phyloP scores from a whole-genome alignment of 768 basidiomycete species.

The Lactarius evosmus region DNA sequence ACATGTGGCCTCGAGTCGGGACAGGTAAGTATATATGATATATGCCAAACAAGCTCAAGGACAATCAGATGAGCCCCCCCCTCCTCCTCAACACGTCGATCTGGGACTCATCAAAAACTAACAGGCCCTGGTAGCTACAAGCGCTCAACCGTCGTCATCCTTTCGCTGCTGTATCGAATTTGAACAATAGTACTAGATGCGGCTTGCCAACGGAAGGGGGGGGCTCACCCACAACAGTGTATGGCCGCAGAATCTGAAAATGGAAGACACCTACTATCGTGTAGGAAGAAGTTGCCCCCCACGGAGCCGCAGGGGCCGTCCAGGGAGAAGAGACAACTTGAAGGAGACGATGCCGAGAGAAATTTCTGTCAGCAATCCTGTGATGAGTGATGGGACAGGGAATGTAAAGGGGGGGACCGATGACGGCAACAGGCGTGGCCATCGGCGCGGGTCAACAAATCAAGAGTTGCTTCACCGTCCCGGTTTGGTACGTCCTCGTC shows the following conservation, averaged over 20 bases:
- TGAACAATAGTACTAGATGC: neutral
- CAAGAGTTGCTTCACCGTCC: neutral
- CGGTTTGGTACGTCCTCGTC: neutral
- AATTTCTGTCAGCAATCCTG: neutral
- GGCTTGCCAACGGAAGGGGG: too few relatives aligned
- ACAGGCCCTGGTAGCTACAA: neutral
- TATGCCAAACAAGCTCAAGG: slow-evolving; percentile 4
- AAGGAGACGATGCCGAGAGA: neutral
- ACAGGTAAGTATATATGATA: neutral
- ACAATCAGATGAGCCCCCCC: neutral
- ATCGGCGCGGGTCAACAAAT: neutral
- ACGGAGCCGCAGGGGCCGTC: neutral
- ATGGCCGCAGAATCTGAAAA: neutral
- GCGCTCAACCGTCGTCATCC: neutral
- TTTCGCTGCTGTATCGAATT: neutral
- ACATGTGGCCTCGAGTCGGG: slow-evolving; percentile 6
- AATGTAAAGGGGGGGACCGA: neutral
- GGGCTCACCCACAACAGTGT: too few relatives aligned
- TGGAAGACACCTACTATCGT: neutral
- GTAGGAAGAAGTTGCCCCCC: neutral
- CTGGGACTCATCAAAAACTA: neutral
- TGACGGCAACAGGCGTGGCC: neutral
- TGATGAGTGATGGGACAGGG: neutral
- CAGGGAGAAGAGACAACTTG: neutral
- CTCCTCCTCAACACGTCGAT: neutral